Base-by-base conservation (phyloP, 1,139 yeast species). In the Ashbya aceris region DNA sequence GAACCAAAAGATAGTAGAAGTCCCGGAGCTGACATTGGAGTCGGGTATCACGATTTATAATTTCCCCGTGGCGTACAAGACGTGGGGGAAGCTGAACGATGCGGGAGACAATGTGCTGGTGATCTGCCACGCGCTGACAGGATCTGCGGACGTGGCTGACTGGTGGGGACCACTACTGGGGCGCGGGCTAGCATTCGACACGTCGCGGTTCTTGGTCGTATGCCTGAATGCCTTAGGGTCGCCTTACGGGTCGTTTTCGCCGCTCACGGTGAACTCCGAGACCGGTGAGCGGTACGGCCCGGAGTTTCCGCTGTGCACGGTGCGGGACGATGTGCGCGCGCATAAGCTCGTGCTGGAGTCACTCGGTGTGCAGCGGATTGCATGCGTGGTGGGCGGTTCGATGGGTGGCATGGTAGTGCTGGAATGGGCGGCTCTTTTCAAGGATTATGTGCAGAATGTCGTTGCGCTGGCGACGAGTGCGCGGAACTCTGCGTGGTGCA, bases 81-180 rank as follows among this genome's bases (percentile, higher is more conserved):
- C 95, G 0, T 91, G 97, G 96, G 98, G 97, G 3, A 70, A 73
- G 45, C 69, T 89, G 40, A 85, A 85, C 56, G 73, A 67, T 8
- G 67, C 64, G 5, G 76, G 72, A 7, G 79, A 80, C 52, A 91
- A 91, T 58, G 89, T 80, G 45, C 67, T 91, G 67, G 78, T 91
- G 28, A 83, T 91, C 13, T 85, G 96, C 54, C 98, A 91, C 67
- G 98, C 98, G 0, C 69, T 91, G 46, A 87, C 97, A 0, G 98
- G 98, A 0, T 85, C 96, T 0, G 76, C 96, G 0, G 98, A 91
- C 59, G 96, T 89, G 13, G 76, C 83, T 38, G 98, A 91, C 58
- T 91, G 98, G 98, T 85, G 98, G 98, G 97, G 97, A 0, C 97
- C 98, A 0, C 66, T 91, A 29, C 67, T 91, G 37, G 98, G 98